Base-by-base conservation (phyloP, 768 basidiomycete genomes). In the Phylloporus sp. region DNA sequence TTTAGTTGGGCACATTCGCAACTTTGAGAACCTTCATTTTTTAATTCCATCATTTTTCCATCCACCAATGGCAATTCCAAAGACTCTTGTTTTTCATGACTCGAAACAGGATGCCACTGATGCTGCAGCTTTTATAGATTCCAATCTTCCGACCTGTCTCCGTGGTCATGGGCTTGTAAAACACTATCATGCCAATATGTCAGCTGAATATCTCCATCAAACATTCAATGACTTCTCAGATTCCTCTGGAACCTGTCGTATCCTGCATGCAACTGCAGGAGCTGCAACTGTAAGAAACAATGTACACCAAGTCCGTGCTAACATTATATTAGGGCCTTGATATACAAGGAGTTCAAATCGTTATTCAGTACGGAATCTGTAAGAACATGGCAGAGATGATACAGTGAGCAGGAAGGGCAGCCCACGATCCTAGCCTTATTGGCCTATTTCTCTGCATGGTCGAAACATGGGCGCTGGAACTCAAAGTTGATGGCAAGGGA, bases 181-280 rank as follows among this genome's bases (percentile, higher is more conserved):
- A 1, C 63, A 69, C 27, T 70, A 70, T 32, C 62, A 72, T 34
- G 50, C 55, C 13, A 28, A 45, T 2, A 70, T 70, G 68, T 70
- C 68, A 0, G 41, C 53, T 6, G 38, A 49, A 10, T 70, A 69
- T 32, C 53, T 70, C 1, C 22, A 61, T 22, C 16, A 53, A 8
- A 59, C 53, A 0, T 66, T 66, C 28, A 24, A 61, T 6, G 56
- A 56, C 24, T 70, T 70, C 47, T 56, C 35, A 31, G 7, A 52
- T 0, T 34, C 43, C 2, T 35, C 60, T 27, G 58, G 62, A 0
- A 16, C 3, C 0, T 69, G 69, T 38, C 49, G 59, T 4, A 56
- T 70, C 7, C 54, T 69, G 6, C 54, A 59, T 52, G 60, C 61
- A 1, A 70, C 60, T 0, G 55, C 52, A 5, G 64, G 64, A 0